Evolutionary conservation across 1,139 yeast genomes (phyloP).

Genomic region (Protomyces gravidus): DNA sequence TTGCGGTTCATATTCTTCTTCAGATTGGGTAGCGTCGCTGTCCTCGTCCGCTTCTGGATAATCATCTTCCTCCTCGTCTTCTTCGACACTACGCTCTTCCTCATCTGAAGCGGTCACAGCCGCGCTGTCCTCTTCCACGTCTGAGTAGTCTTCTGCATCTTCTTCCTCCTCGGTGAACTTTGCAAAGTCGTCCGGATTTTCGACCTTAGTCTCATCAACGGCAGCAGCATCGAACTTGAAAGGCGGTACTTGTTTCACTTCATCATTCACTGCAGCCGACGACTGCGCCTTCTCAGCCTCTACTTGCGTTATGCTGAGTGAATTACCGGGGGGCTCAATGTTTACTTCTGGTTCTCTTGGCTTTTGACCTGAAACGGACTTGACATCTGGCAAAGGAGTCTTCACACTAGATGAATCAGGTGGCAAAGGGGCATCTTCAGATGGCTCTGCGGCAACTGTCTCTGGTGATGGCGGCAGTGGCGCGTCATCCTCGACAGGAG

Average conservation of each 20-base stretch:
- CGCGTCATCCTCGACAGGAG: not conserved
- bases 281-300: not conserved
- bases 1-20: not conserved
- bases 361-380: too few relatives aligned
- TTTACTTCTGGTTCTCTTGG: too few relatives aligned
- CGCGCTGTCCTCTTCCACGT: not conserved
- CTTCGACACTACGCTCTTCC: not conserved
- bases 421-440: slow-evolving; percentile 6
- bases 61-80: not conserved
- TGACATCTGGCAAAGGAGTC: not conserved
- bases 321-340: too few relatives aligned
- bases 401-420: not conserved
- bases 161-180: not conserved
- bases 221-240: slow-evolving; percentile 1
- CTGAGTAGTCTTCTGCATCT: not conserved
- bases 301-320: too few relatives aligned
- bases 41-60: not conserved
- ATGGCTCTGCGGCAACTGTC: not conserved
- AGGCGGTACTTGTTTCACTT: slow-evolving; percentile 6
- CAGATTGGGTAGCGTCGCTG: not conserved
- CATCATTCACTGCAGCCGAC: not conserved
- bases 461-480: not conserved
- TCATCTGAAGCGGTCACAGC: not conserved
- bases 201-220: not conserved
- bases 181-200: not conserved